Conservation (phyloP, 805 yeast species). For the Candida germanica region DNA sequence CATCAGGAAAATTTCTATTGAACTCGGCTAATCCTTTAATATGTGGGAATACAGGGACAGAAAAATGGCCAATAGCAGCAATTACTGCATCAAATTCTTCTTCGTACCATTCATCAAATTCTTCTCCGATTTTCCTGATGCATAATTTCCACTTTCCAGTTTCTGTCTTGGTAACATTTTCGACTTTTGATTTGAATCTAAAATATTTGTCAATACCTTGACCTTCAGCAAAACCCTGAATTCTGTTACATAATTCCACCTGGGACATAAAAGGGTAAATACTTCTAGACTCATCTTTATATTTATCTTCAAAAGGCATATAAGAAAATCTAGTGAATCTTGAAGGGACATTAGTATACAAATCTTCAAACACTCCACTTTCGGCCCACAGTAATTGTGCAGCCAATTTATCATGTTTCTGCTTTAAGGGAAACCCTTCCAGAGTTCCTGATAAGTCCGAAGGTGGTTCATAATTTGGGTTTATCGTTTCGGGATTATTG, state of each 20-base stretch:
- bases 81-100: slow-evolving; percentile 59
- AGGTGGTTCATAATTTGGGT: slow-evolving; percentile 15
- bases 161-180: slow-evolving; percentile 26
- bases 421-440: slow-evolving; percentile 15
- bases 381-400: slow-evolving; percentile 34
- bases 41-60: slow-evolving; percentile 58
- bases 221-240: slow-evolving; percentile 23
- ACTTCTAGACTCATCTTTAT: slow-evolving; percentile 18
- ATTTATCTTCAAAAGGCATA: slow-evolving; percentile 21
- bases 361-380: slow-evolving; percentile 34
- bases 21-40: slow-evolving; percentile 52
- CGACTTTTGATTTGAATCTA: slow-evolving; percentile 40
- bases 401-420: slow-evolving; percentile 4
- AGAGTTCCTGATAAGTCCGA: slow-evolving; percentile 18
- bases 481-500: slow-evolving; percentile 31
- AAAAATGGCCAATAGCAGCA: slow-evolving; percentile 63
- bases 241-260: slow-evolving; percentile 27
- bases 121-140: slow-evolving; percentile 15
- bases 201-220: slow-evolving; percentile 29
- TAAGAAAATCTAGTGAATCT: slow-evolving; percentile 38
- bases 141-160: slow-evolving; percentile 39
- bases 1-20: slow-evolving; percentile 40
- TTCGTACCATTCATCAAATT: slow-evolving; percentile 37
- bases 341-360: slow-evolving; percentile 42
- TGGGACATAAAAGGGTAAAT: slow-evolving; percentile 38